These are phyloP conservation scores for Corchorus olitorius DNA, from an alignment of 345 rosid genomes.

Conservation along the genomic window DNA sequence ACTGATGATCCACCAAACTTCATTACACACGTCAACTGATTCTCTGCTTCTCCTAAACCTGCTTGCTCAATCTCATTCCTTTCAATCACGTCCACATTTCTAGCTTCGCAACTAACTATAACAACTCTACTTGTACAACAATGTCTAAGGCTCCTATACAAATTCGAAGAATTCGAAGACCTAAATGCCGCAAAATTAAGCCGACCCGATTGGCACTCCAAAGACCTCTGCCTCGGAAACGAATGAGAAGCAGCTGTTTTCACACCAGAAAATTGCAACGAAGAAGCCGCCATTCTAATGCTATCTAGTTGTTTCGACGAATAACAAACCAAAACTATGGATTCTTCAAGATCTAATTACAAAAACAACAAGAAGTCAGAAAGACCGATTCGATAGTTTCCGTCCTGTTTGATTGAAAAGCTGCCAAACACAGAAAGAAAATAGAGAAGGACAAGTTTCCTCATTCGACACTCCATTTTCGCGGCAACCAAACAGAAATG, in stretches of 20 bases:
- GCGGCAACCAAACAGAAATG: not conserved
- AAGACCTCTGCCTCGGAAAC: conserved; percentile 7
- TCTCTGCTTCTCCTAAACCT: conserved; percentile 31
- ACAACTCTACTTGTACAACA: conserved; percentile 29
- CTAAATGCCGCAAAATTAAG: conserved; percentile 22
- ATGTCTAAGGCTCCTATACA: conserved; percentile 14
- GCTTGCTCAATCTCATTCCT: conserved; percentile 22
- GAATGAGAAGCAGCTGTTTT: conserved; percentile 4
- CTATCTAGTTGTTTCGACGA: conserved; percentile 26
- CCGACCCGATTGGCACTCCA: conserved; percentile 21
- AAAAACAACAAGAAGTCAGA: conserved; percentile 5
- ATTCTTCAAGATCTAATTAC: not conserved
- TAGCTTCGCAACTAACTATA: conserved; percentile 40
- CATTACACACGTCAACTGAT: conserved; percentile 76
- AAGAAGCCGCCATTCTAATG: conserved; percentile 22
- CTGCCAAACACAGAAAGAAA: not conserved
- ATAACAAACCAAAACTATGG: not conserved
- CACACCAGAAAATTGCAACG: conserved; percentile 31
- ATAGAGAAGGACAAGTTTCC: not conserved
- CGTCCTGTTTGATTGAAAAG: not conserved
- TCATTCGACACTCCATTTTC: not conserved
- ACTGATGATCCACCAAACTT: conserved; percentile 97
- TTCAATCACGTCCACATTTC: conserved; percentile 41
- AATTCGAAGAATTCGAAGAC: conserved; percentile 10
- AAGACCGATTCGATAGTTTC: not conserved